Conservation (phyloP, 2,329 filamentous ascomycete species). For the Paracorniculantispora psalliotae region DNA sequence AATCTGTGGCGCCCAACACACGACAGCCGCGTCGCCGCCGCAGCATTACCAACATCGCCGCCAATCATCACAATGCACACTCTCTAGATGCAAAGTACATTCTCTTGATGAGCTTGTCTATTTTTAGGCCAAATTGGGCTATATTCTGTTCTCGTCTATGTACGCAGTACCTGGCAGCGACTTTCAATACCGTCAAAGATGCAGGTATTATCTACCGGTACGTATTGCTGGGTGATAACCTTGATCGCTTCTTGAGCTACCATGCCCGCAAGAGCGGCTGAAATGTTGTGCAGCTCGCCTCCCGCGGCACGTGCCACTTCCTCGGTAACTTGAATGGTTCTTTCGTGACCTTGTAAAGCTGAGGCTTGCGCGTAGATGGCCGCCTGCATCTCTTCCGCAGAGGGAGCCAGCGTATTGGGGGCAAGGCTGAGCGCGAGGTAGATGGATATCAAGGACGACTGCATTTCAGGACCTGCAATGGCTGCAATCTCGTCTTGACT, state of each 20-base stretch:
- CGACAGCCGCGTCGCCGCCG: no score
- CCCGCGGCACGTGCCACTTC: constrained; percentile 73
- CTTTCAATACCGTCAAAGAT: constrained; percentile 65
- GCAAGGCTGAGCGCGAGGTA: constrained; percentile 61
- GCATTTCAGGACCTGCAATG: constrained; percentile 41
- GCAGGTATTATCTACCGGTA: constrained; percentile 66
- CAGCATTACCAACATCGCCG: no score
- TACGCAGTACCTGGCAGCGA: constrained; percentile 53
- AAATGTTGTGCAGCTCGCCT: constrained; percentile 88
- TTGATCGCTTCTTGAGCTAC: constrained; percentile 98
- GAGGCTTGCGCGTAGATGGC: constrained; percentile 39
- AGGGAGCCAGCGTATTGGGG: constrained; percentile 38
- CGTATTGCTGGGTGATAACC: constrained; percentile 68
- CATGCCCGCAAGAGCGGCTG: constrained; percentile 81
- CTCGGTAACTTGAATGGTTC: constrained; percentile 50
- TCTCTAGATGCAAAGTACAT: no score
- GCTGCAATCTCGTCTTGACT: constrained; percentile 50
- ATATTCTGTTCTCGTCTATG: constrained; percentile 29
- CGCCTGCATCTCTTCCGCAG: constrained; percentile 50
- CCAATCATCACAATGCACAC: no score
- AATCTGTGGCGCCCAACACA: no score
- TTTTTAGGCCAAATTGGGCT: neutral
- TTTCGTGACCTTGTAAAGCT: constrained; percentile 44
- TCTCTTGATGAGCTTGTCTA: neutral
- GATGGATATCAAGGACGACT: constrained; percentile 59